Evolutionary conservation across 306 rosid species (phyloP).

Genomic region (Senna tora): DNA sequence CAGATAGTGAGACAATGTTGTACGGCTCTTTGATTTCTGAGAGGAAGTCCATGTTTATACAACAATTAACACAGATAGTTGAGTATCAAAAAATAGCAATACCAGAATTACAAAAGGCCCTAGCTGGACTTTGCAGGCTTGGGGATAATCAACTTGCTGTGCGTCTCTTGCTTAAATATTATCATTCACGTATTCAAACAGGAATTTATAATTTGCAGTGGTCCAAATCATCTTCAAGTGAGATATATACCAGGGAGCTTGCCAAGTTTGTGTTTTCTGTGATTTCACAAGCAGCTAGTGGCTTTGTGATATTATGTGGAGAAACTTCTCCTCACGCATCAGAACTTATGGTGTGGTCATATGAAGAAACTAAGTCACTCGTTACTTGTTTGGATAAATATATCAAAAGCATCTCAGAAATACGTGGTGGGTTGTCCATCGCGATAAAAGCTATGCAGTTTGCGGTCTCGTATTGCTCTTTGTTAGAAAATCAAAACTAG

Average conservation of each 20-base stretch:
- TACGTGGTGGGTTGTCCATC: constrained; percentile 51
- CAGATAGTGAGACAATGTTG: constrained; percentile 35
- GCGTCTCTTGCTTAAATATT: constrained; percentile 53
- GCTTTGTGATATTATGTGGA: constrained; percentile 60
- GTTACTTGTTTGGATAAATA: constrained; percentile 48
- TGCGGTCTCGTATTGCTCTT: constrained; percentile 58
- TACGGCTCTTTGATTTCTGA: constrained; percentile 50
- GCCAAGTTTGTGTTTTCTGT: constrained; percentile 64
- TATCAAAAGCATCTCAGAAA: constrained; percentile 44
- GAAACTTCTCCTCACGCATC: constrained; percentile 54
- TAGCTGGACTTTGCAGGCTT: constrained; percentile 55
- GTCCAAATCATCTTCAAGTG: constrained; percentile 42
- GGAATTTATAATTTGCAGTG: constrained; percentile 43
- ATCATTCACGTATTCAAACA: constrained; percentile 47
- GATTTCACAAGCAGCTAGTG: constrained; percentile 67
- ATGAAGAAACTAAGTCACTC: constrained; percentile 53
- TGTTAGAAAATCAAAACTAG: constrained; percentile 54
- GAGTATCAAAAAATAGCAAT: constrained; percentile 50
- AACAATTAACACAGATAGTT: constrained; percentile 44
- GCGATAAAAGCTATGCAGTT: constrained; percentile 47
- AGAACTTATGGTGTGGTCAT: constrained; percentile 54
- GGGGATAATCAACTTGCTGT: constrained; percentile 61
- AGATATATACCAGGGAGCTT: constrained; percentile 47
- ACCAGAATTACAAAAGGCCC: constrained; percentile 53
- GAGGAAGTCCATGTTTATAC: constrained; percentile 47